Conservation (phyloP, 2,329 filamentous ascomycete genomes). For the Neospermospora avenae region DNA sequence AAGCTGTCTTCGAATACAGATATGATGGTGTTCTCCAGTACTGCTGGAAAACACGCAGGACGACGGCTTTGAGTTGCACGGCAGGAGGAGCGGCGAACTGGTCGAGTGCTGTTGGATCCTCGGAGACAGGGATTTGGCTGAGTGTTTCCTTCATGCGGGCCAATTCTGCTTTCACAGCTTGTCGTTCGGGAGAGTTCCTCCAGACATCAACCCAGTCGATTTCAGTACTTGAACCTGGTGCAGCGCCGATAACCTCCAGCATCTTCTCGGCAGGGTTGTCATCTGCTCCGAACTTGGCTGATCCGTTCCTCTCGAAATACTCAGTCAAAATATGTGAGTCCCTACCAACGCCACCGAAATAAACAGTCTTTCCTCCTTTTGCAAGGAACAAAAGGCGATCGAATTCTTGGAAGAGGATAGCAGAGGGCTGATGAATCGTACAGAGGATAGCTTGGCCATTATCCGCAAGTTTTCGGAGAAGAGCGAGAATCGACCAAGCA, state of each 20-base stretch:
- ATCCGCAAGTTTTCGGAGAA: conserved; percentile 86
- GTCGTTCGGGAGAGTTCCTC: conserved; percentile 49
- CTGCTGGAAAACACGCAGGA: conserved; percentile 57
- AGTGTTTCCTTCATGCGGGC: conserved; percentile 49
- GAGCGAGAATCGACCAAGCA: conserved; percentile 85
- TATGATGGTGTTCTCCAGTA: conserved; percentile 69
- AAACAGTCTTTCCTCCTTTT: conserved; percentile 73
- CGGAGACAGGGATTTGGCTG: conserved; percentile 22
- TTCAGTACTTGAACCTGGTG: conserved; percentile 57
- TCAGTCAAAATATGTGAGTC: conserved; percentile 64
- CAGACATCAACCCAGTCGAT: conserved; percentile 64
- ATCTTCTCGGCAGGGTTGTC: conserved; percentile 86
- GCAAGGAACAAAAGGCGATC: conserved; percentile 76
- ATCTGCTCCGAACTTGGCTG: conserved; percentile 57
- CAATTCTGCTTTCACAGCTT: conserved; percentile 44
- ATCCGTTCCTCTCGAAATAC: conserved; percentile 76
- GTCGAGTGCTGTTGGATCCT: conserved; percentile 36
- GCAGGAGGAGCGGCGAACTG: conserved; percentile 62
- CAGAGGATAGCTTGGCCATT: conserved; percentile 92
- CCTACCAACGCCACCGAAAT: conserved; percentile 76
- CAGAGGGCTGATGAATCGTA: conserved; percentile 96
- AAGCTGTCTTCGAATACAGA: conserved; percentile 34
- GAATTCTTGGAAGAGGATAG: conserved; percentile 90
- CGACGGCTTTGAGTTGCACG: conserved; percentile 53
- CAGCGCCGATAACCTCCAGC: conserved; percentile 60